Conservation (phyloP, 306 rosid genomes). For the Pyrus bretschneideri region DNA sequence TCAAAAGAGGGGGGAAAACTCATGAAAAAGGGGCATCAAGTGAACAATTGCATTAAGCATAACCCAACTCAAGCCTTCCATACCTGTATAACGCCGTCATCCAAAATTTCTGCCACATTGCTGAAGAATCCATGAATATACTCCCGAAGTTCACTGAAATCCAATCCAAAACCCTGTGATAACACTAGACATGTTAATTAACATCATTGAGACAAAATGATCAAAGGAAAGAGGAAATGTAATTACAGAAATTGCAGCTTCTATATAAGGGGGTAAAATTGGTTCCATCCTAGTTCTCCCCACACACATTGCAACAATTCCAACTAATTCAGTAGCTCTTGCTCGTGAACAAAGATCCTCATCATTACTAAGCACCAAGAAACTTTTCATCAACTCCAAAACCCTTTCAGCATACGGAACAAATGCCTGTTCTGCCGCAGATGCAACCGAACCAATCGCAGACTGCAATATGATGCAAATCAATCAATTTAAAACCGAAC, state of each 20-base stretch:
- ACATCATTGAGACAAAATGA: background rate
- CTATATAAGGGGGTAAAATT: constrained; percentile 78
- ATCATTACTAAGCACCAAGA: constrained; percentile 85
- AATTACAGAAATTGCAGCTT: constrained; percentile 90
- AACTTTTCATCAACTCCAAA: constrained; percentile 87
- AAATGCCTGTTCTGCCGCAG: constrained; percentile 95
- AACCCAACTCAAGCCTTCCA: constrained; percentile 18
- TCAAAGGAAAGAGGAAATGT: constrained; percentile 19
- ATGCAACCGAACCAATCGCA: constrained; percentile 97
- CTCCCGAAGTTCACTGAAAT: constrained; percentile 93
- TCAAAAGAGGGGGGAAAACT: constrained; percentile 14
- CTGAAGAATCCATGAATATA: constrained; percentile 98
- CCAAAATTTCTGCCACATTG: constrained; percentile 91
- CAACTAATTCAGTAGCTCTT: constrained; percentile 96
- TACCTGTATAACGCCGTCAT: constrained; percentile 75
- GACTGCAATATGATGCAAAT: constrained; percentile 49
- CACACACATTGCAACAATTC: constrained; percentile 95
- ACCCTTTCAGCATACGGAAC: constrained; percentile 93
- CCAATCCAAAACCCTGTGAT: constrained; percentile 84
- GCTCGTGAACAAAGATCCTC: constrained; percentile 94
- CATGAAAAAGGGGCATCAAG: constrained; percentile 21
- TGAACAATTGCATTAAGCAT: constrained; percentile 16
- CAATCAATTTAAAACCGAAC: background rate
- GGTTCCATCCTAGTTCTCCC: constrained; percentile 89
- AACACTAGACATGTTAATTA: constrained; percentile 19